phyloP scores from a whole-genome alignment of 192 early-diverging fungal species.

The Phycomyces nitens region DNA sequence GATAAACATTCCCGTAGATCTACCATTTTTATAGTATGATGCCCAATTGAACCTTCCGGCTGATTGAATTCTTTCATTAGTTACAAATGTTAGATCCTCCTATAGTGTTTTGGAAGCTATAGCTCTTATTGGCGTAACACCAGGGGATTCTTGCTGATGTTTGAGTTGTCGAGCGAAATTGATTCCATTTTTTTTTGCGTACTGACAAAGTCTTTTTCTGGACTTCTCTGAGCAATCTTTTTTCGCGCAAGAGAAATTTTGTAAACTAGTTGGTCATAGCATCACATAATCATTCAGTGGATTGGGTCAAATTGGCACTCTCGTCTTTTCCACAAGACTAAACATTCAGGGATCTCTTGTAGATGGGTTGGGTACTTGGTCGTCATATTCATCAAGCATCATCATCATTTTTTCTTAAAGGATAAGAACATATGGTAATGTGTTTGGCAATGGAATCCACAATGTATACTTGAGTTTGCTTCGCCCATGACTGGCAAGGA shows the following conservation, averaged over 20 bases:
- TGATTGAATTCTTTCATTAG: not conserved
- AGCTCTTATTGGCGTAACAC: not conserved
- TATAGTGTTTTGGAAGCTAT: not conserved
- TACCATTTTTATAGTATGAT: constrained; percentile 2
- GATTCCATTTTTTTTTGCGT: not conserved
- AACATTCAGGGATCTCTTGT: not conserved
- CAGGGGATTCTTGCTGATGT: not conserved
- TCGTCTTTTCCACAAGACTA: not conserved
- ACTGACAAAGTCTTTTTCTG: not conserved
- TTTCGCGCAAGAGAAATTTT: not conserved
- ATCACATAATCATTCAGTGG: not conserved
- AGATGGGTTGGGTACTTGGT: not conserved
- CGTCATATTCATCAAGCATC: not conserved
- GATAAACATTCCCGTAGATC: constrained; percentile 6
- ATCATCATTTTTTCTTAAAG: not conserved
- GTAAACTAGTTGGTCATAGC: not conserved
- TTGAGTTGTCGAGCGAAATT: not conserved
- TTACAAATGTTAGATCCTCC: not conserved
- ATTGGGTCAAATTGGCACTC: not conserved
- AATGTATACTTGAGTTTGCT: not conserved
- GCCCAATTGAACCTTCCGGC: constrained; percentile 11
- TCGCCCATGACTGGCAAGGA: constrained; percentile 3
- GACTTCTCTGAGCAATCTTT: not conserved
- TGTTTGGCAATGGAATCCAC: not conserved
- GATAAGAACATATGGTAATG: not conserved